Evolutionary conservation across 2,329 filamentous ascomycete genomes (phyloP), one percentile per base, ranked within the genome.

Genomic region (Trichophyton schoenleinii): DNA sequence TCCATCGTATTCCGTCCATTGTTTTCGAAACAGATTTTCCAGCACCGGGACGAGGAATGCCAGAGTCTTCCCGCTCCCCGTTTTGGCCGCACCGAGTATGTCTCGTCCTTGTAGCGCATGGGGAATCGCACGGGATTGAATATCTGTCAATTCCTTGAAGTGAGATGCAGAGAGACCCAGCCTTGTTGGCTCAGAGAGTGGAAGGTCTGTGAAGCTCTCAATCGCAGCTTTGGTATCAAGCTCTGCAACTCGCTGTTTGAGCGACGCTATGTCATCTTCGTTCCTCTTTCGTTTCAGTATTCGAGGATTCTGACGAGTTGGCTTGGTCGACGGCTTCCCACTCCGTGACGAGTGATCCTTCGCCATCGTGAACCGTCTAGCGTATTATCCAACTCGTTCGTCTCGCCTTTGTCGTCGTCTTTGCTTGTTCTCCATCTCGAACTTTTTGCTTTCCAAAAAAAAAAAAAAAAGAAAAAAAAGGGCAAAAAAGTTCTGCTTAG

Each of bases 61-160:
- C 25, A 99, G 80, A 0, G 92, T 97, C 79, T 97, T 97, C 70
- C 92, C 92, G 71, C 89, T 95, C 59, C 92, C 92, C 0, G 92
- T 97, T 76, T 95, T 96, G 46, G 94, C 94, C 3, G 94, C 94
- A 48, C 91, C 94, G 46, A 99, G 84, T 46, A 99, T 88, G 72
- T 99, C 94, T 62, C 80, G 79, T 62, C 89, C 89, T 73, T 95
- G 88, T 65, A 99, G 81, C 7, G 89, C 91, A 63, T 91, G 80
- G 4, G 89, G 91, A 63, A 99, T 87, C n/a, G 91, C 91, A 70
- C 87, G 87, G 57, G 87, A 82, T 77, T 99, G 94, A 68, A 99
- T 89, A 66, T 96, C 91, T 64, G 94, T 99, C 66, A 96, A 80
- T 57, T 83, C 86, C 70, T 91, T 88, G 78, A 92, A 99, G 73